Evolutionary conservation across 2,329 filamentous ascomycete genomes (phyloP).

Genomic region (Botrytis fabae): DNA sequence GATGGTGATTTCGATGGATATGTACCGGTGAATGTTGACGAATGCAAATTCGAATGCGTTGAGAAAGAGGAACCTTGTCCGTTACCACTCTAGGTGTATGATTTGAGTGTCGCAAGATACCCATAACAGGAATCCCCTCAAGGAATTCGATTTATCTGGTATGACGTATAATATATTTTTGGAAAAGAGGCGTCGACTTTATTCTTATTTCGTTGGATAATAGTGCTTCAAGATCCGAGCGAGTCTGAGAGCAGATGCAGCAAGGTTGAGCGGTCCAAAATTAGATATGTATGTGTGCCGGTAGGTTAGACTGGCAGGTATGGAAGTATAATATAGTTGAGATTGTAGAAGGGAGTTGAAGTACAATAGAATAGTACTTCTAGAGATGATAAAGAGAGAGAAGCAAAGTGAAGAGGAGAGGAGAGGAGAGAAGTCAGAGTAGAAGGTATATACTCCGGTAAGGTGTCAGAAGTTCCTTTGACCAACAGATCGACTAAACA

Average conservation of each 20-base stretch:
- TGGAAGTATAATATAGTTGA: no score
- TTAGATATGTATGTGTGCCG: background rate
- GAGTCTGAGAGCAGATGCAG: constrained; percentile 1
- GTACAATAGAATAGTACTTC: background rate
- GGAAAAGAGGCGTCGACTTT: background rate
- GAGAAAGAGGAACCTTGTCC: constrained; percentile 14
- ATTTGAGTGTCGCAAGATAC: constrained; percentile 18
- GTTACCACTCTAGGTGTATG: background rate
- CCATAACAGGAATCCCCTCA: constrained; percentile 2
- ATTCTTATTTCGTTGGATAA: background rate
- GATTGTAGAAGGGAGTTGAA: background rate
- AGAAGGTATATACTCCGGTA: background rate
- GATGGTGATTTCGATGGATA: constrained; percentile 10
- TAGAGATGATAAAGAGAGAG: background rate
- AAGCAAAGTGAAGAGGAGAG: background rate
- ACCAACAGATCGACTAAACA: background rate
- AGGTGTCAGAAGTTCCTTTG: background rate
- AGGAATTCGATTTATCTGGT: background rate
- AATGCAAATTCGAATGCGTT: constrained; percentile 21
- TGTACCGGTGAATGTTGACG: constrained; percentile 14
- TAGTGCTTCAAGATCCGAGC: background rate
- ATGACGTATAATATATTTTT: constrained; percentile 10
- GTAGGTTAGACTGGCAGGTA: no score
- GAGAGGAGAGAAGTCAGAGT: background rate
- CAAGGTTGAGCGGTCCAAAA: background rate